phyloP scores from a whole-genome alignment of 441 rosid genomes.

The Biscutella laevigata region DNA sequence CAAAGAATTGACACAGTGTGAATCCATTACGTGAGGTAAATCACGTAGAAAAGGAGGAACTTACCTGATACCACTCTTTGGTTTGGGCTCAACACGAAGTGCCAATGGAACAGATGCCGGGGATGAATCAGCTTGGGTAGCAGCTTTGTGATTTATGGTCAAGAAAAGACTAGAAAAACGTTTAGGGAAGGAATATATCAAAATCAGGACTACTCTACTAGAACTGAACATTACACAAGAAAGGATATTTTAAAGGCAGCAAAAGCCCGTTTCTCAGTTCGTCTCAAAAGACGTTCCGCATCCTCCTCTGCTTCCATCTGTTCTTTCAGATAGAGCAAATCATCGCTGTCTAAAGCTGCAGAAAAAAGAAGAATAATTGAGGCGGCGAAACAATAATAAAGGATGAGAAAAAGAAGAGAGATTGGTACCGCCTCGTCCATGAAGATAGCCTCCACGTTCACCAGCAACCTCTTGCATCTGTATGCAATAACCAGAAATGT shows the following conservation, averaged over 20 bases:
- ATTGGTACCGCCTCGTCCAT: slow-evolving; percentile 83
- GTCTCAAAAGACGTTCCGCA: slow-evolving; percentile 88
- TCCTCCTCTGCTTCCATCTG: slow-evolving; percentile 99
- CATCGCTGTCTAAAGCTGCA: slow-evolving; percentile 98
- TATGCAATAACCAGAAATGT: slow-evolving; percentile 44
- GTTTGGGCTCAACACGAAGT: slow-evolving; percentile 88
- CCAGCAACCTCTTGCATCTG: slow-evolving; percentile 99
- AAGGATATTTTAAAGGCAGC: slow-evolving; percentile 98
- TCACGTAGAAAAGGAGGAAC: background rate
- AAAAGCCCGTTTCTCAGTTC: slow-evolving; percentile 95
- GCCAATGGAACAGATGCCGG: slow-evolving; percentile 70
- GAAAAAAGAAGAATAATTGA: slow-evolving; percentile 30
- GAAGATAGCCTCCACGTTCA: slow-evolving; percentile 98
- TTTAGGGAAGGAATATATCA: background rate
- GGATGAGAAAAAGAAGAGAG: background rate
- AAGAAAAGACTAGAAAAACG: slow-evolving; percentile 28
- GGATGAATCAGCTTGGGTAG: slow-evolving; percentile 76
- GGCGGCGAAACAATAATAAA: background rate
- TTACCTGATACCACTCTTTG: slow-evolving; percentile 89
- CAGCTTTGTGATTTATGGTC: slow-evolving; percentile 69
- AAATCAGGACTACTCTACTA: background rate
- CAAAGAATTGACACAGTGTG: background rate
- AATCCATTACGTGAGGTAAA: background rate
- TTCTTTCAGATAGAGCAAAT: slow-evolving; percentile 91
- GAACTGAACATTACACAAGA: background rate